Base-by-base conservation (phyloP, 179 eudicot genomes). In the Sideroxylon spinosum region DNA sequence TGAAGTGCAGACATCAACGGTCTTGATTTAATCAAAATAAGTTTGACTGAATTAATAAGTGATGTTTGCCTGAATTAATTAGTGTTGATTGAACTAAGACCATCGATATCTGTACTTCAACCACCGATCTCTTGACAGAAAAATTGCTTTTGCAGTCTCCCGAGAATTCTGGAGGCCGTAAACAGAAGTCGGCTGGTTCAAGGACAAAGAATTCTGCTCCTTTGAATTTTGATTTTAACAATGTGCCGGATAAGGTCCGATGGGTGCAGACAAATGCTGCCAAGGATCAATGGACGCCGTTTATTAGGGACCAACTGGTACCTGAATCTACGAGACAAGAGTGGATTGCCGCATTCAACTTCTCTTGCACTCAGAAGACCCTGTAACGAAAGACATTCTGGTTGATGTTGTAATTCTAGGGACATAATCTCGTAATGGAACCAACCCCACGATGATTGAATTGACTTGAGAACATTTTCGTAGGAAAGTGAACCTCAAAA, bases 191-290 rank as follows among this genome's bases (percentile, higher is more conserved):
- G 14, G 86, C 67, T 22, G 87, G 73, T 23, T 8, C 83, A 74
- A 81, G 37, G 56, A 64, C 57, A 19, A 79, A 75, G 78, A 75
- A 25, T 0, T 25, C 77, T 0, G 68, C 75, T 68, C 49, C 79
- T 37, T 62, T 78, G 73, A 78, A 80, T 68, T 90, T 90, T 76
- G 87, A 90, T 10, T 88, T 80, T 26, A 74, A 83, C 7, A 78
- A 88, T 68, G 83, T 78, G 60, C 91, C 93, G 0, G 72, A 73
- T 28, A 80, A 78, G 82, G 86, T 85, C 19, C 77, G 68, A 29
- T 90, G 93, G 93, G 85, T 60, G 22, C 48, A 88, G 61, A 73
- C 80, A 0, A 85, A 90, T 76, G 80, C 82, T 6, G 61, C 79
- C 13, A 85, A 67, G 48, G 85, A 74, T 61, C 46, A 76, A 4